Evolutionary conservation across 1,284 basidiomycete species (phyloP), one percentile per base, ranked within the genome.

Genomic region (Tetrapyrgos nigripes): DNA sequence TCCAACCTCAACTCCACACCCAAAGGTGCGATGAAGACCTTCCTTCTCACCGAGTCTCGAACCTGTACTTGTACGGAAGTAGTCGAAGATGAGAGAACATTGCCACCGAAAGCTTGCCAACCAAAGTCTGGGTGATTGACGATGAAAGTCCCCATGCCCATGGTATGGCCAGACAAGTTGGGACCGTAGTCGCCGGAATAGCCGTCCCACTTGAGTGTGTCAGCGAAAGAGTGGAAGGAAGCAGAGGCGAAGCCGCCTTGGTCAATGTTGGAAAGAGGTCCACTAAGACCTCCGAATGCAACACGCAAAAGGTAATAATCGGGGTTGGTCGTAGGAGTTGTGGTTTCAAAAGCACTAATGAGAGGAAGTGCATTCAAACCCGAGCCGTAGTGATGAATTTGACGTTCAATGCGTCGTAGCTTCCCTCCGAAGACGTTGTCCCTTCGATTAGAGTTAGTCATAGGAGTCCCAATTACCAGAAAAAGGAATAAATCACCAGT

Each of bases 181-280:
- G n/a, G n/a, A n/a, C n/a, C n/a, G n/a, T n/a, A n/a, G n/a, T n/a
- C n/a, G n/a, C n/a, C n/a, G n/a, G n/a, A n/a, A n/a, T n/a, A n/a
- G n/a, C n/a, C n/a, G n/a, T n/a, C n/a, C n/a, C n/a, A n/a, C n/a
- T n/a, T n/a, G n/a, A n/a, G n/a, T n/a, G n/a, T n/a, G n/a, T n/a
- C n/a, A n/a, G n/a, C n/a, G n/a, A 83, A 85, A 4, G 83, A 82
- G 66, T 85, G 83, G 78, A 85, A 85, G 43, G 83, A 82, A 19
- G 83, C 83, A 13, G 81, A 68, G 11, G 82, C 83, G 65, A 85
- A 85, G 21, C 84, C 84, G 17, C 75, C 79, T 65, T 84, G 71
- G 64, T 86, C 83, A 62, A 86, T 83, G 66, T 83, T 85, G 6
- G 81, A 79, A 21, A 83, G 67, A 10, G 84, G 79, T 9, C 83